Percentiles rank a stretch among this genome's conserved stretches.
These are phyloP conservation scores for Salix dunnii DNA, from an alignment of 345 rosid genomes.

Conservation along the genomic window DNA sequence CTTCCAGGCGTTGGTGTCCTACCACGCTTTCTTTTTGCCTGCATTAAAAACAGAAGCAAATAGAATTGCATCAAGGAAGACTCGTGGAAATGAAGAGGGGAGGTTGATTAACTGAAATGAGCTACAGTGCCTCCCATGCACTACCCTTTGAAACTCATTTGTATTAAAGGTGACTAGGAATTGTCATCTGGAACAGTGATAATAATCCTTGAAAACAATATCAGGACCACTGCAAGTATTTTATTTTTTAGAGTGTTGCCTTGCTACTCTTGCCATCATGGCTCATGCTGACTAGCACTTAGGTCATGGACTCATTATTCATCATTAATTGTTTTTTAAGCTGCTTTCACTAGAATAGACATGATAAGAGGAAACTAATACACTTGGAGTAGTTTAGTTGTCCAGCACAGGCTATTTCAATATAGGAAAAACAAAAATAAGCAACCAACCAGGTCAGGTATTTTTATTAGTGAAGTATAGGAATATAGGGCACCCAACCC, in stretches of 20 bases:
- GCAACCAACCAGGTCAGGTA: conserved; percentile 28
- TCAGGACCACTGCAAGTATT: not conserved
- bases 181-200: not conserved
- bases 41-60: conserved; percentile 15
- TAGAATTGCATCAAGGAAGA: not conserved
- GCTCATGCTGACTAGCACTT: not conserved
- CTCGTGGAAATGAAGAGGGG: not conserved
- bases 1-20: conserved; percentile 68
- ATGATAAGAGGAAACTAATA: conserved; percentile 12
- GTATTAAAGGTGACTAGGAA: not conserved
- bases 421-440: conserved; percentile 16
- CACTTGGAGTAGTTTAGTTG: conserved; percentile 3
- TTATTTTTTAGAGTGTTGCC: not conserved
- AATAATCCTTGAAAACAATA: not conserved
- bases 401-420: conserved; percentile 9
- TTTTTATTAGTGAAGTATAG: conserved; percentile 34
- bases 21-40: conserved; percentile 66
- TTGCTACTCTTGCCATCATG: conserved; percentile 1
- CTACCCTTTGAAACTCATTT: not conserved
- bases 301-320: not conserved
- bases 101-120: not conserved
- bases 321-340: not conserved
- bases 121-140: conserved; percentile 1
- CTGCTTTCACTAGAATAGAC: conserved; percentile 10
- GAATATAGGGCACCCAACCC: conserved; percentile 46